Conservation (phyloP, 352 stramenopile species). For the Globisporangium uncinulatum region DNA sequence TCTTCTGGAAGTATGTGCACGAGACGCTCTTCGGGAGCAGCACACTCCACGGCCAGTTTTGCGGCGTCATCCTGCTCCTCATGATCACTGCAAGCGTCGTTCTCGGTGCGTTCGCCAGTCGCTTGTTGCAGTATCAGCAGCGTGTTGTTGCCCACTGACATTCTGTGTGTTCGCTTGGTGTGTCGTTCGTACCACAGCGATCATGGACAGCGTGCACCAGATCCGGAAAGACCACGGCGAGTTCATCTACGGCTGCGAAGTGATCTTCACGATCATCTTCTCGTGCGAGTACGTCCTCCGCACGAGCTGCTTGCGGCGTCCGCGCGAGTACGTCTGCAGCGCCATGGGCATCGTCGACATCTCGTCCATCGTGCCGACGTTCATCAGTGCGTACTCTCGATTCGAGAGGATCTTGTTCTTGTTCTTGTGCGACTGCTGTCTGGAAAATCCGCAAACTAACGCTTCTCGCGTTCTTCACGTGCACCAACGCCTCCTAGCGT, state of each 20-base stretch:
- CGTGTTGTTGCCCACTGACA: not conserved
- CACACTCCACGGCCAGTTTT: constrained; percentile 47
- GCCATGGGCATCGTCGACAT: constrained; percentile 49
- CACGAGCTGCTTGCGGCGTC: constrained; percentile 27
- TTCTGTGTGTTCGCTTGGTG: not conserved
- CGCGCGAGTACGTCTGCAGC: constrained; percentile 42
- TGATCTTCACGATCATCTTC: constrained; percentile 44
- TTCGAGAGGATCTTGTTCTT: not conserved
- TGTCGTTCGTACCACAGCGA: constrained; percentile 18
- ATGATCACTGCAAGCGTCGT: constrained; percentile 72
- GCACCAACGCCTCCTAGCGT: constrained; percentile 17
- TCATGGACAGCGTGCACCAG: constrained; percentile 63
- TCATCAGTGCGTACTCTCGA: constrained; percentile 26
- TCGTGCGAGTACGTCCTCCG: constrained; percentile 36
- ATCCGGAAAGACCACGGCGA: constrained; percentile 37
- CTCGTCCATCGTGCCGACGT: constrained; percentile 39
- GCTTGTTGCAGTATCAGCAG: too few species aligned
- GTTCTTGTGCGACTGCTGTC: not conserved
- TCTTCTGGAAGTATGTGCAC: constrained; percentile 53
- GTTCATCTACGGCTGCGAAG: constrained; percentile 30
- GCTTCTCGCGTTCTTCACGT: not conserved
- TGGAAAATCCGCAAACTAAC: not conserved
- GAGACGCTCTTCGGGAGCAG: constrained; percentile 66
- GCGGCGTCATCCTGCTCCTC: constrained; percentile 51
- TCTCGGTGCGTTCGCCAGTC: constrained; percentile 29